Conservation (phyloP, 2,329 filamentous ascomycete genomes). For the Trichoderma sp. region DNA sequence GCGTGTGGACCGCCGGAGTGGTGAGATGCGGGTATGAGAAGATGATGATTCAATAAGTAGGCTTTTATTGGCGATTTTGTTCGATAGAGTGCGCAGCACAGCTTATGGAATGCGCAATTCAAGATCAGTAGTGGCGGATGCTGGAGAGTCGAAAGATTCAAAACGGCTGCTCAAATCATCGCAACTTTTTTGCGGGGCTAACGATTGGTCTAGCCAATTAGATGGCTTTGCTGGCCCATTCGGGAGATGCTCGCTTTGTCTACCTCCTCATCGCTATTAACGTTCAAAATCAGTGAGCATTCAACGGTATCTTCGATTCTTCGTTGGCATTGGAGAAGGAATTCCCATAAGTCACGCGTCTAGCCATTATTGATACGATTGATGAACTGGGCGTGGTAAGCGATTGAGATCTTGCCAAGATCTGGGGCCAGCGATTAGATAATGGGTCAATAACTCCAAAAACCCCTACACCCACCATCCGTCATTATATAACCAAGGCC, state of each 20-base stretch:
- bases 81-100: background rate
- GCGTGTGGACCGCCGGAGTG: background rate
- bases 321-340: background rate
- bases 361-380: background rate
- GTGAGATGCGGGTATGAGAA: background rate
- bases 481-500: background rate
- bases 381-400: background rate
- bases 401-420: background rate
- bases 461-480: background rate
- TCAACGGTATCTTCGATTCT: background rate
- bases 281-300: background rate
- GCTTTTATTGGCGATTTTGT: background rate
- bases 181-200: slow-evolving; percentile 29
- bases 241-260: background rate
- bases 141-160: background rate
- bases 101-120: background rate
- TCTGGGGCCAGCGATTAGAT: background rate
- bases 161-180: slow-evolving; percentile 5
- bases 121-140: background rate
- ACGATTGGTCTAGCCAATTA: slow-evolving; percentile 4
- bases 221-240: background rate
- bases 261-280: background rate
- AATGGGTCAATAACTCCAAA: background rate
- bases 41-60: background rate
- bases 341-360: background rate